Percentiles rank a stretch among this genome's conserved stretches.
These are phyloP conservation scores for Asterionellopsis glacialis DNA, from an alignment of 108 stramenopile species.

Conservation along the genomic window DNA sequence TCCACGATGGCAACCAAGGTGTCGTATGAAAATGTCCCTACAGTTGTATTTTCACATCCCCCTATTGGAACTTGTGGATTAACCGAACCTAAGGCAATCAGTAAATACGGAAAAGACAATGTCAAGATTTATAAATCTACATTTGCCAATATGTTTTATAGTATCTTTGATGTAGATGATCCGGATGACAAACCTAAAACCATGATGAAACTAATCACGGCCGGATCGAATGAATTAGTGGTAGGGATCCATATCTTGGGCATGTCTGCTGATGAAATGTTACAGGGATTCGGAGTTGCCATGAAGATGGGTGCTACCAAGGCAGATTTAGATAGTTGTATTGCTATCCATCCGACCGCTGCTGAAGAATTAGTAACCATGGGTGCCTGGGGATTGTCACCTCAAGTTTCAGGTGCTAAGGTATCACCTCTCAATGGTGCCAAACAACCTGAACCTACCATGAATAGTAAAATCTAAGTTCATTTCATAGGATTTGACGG, in stretches of 20 bases:
- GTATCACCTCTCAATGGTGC: slow-evolving; percentile 52
- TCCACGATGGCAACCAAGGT: slow-evolving; percentile 41
- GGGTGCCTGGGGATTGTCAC: slow-evolving; percentile 69
- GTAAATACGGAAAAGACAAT: slow-evolving; percentile 73
- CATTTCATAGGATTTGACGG: too few relatives aligned
- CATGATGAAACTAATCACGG: slow-evolving; percentile 57
- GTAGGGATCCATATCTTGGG: slow-evolving; percentile 86
- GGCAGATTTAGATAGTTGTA: slow-evolving; percentile 92
- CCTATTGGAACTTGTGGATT: slow-evolving; percentile 68
- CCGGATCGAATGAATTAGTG: slow-evolving; percentile 66
- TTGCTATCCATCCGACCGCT: slow-evolving; percentile 97
- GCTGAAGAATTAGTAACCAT: slow-evolving; percentile 91
- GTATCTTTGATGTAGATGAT: slow-evolving; percentile 55
- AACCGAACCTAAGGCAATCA: slow-evolving; percentile 66
- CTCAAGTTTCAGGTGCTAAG: slow-evolving; percentile 41
- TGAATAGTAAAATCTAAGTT: neutral
- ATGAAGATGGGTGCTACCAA: slow-evolving; percentile 92
- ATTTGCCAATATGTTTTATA: slow-evolving; percentile 88
- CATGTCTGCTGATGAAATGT: slow-evolving; percentile 93
- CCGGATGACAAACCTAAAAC: slow-evolving; percentile 60
- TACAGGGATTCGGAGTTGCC: slow-evolving; percentile 95
- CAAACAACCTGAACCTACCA: slow-evolving; percentile 32
- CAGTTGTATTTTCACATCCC: slow-evolving; percentile 84
- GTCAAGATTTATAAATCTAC: slow-evolving; percentile 73
- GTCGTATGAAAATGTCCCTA: slow-evolving; percentile 75